A percentile compares a stretch with the other conserved stretches of the same genome.
Conservation (phyloP, 2,329 filamentous ascomycete genomes). For the Didymella glomerata region DNA sequence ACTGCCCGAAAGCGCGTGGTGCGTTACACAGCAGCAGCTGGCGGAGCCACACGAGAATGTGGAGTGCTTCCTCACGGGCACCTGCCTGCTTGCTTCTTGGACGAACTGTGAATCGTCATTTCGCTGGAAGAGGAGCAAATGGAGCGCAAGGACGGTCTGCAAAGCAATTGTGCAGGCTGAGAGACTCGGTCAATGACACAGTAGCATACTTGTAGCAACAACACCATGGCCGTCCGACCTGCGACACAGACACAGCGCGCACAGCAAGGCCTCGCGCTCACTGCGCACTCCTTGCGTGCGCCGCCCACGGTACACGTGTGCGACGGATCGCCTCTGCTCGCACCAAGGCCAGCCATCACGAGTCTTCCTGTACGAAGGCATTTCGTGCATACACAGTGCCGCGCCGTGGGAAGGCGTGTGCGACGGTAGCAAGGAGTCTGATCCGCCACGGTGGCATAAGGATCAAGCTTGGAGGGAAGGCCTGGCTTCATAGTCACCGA, state of each 20-base stretch:
- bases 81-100: constrained; percentile 1
- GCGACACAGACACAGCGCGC: constrained; percentile 20
- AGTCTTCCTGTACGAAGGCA: constrained; percentile 22
- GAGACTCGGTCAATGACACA: constrained; percentile 14
- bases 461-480: constrained; percentile 22
- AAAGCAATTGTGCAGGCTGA: constrained; percentile 7
- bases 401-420: constrained; percentile 29
- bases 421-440: constrained; percentile 28
- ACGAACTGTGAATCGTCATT: neutral
- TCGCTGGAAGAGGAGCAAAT: constrained; percentile 2
- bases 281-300: constrained; percentile 20
- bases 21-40: constrained; percentile 45
- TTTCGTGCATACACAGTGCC: constrained; percentile 37
- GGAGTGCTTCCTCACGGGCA: constrained; percentile 16
- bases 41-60: constrained; percentile 17
- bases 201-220: constrained; percentile 15
- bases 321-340: constrained; percentile 26
- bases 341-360: constrained; percentile 21
- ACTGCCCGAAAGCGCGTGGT: constrained; percentile 40
- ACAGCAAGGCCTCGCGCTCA: constrained; percentile 15
- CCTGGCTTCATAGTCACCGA: constrained; percentile 14
- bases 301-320: constrained; percentile 20
- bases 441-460: constrained; percentile 42
- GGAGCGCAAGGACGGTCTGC: neutral
- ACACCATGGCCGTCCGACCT: constrained; percentile 12